Percentiles rank a stretch among this genome's conserved stretches.
Evolutionary conservation across 768 basidiomycete genomes (phyloP).

Genomic region (Podaxis sp.): DNA sequence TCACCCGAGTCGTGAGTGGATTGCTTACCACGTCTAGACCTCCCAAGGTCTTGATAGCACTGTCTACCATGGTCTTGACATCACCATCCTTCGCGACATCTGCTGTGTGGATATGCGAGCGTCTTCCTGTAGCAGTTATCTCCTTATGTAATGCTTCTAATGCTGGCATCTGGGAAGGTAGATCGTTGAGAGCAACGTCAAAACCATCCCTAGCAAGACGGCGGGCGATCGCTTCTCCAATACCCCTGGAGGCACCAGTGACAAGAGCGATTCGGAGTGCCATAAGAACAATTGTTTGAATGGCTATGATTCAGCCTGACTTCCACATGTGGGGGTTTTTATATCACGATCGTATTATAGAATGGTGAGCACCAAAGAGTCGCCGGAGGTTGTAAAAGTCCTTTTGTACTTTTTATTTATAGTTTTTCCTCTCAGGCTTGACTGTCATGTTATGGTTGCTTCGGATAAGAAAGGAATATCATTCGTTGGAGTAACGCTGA

Average conservation of each 20-base stretch:
- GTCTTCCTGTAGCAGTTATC: constrained; percentile 16
- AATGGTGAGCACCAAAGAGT: too few relatives aligned
- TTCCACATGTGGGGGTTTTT: neutral
- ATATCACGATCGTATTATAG: neutral
- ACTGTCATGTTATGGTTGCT: too few relatives aligned
- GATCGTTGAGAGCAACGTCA: constrained; percentile 41
- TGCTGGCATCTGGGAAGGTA: constrained; percentile 17
- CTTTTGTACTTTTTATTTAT: too few relatives aligned
- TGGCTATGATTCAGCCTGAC: too few relatives aligned
- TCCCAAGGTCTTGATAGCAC: constrained; percentile 17
- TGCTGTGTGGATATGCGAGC: constrained; percentile 8
- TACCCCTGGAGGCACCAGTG: constrained; percentile 45
- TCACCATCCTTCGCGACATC: constrained; percentile 22
- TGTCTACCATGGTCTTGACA: constrained; percentile 20
- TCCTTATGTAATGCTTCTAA: constrained; percentile 16
- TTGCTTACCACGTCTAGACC: constrained; percentile 21
- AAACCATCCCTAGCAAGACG: constrained; percentile 44
- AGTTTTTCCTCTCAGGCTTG: too few relatives aligned
- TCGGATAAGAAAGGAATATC: too few relatives aligned
- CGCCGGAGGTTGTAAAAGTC: too few relatives aligned
- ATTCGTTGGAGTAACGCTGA: too few relatives aligned
- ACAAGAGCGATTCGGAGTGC: constrained; percentile 32
- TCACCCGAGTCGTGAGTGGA: neutral
- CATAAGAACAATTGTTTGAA: neutral
- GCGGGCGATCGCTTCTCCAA: constrained; percentile 43